phyloP scores from a whole-genome alignment of 225 moss, liverwort and hornwort genomes.

The Polytrichum commune region DNA sequence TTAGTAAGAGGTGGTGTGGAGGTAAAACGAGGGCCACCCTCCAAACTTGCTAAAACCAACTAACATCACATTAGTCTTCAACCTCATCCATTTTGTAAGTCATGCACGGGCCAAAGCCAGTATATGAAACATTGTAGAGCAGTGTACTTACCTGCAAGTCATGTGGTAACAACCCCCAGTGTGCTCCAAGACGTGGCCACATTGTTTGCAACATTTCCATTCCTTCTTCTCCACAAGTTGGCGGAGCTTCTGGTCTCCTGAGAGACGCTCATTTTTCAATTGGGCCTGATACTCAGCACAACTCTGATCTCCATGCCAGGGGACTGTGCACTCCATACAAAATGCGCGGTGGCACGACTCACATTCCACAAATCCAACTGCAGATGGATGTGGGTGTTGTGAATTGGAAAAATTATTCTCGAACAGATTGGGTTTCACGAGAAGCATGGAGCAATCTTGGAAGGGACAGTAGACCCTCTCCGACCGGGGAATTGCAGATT shows the following conservation, averaged over 20 bases:
- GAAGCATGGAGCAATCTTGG: slow-evolving; percentile 32
- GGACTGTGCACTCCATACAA: slow-evolving; percentile 30
- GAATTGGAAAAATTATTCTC: slow-evolving; percentile 16
- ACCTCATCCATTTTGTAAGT: too few species aligned
- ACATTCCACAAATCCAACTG: slow-evolving; percentile 30
- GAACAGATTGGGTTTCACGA: slow-evolving; percentile 18
- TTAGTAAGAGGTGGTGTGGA: too few species aligned
- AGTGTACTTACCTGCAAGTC: slow-evolving; percentile 26
- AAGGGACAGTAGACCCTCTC: slow-evolving; percentile 41
- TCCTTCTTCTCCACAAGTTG: slow-evolving; percentile 24
- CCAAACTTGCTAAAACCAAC: too few species aligned
- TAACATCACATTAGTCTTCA: too few species aligned
- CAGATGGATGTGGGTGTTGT: slow-evolving; percentile 7
- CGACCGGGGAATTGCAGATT: slow-evolving; percentile 30
- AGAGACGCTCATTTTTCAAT: slow-evolving; percentile 10
- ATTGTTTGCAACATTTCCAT: slow-evolving; percentile 43
- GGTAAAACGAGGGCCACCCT: too few species aligned
- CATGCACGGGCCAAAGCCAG: too few species aligned
- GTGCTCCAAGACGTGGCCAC: slow-evolving; percentile 31
- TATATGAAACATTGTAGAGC: neutral
- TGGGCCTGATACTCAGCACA: slow-evolving; percentile 30
- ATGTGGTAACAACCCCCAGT: slow-evolving; percentile 36
- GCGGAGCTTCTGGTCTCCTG: slow-evolving; percentile 29
- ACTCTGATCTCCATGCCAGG: slow-evolving; percentile 38
- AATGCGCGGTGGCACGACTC: slow-evolving; percentile 35